Conservation (phyloP, 257 asterid species). For the Solanum rostratum region DNA sequence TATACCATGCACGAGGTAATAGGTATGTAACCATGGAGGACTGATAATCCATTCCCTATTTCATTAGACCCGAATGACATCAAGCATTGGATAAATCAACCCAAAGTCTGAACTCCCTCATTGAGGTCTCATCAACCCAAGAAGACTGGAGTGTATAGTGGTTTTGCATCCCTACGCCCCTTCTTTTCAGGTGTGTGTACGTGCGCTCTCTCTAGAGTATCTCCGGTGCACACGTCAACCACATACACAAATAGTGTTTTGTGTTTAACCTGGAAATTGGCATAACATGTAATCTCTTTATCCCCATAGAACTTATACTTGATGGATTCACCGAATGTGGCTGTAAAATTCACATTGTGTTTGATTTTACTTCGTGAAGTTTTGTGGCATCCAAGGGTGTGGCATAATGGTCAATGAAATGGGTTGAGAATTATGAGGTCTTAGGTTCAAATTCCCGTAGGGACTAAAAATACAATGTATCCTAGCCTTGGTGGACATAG, state of each 20-base stretch:
- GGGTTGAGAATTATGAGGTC: too few relatives aligned
- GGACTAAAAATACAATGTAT: too few relatives aligned
- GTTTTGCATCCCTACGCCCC: not conserved
- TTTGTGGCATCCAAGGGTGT: too few relatives aligned
- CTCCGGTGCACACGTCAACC: not conserved
- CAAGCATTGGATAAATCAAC: not conserved
- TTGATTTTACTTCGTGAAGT: not conserved
- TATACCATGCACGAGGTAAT: not conserved
- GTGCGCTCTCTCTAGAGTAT: not conserved
- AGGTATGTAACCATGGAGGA: not conserved
- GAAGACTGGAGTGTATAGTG: not conserved
- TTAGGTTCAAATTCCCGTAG: too few relatives aligned
- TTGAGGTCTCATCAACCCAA: not conserved
- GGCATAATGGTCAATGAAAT: too few relatives aligned
- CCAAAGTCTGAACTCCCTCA: not conserved
- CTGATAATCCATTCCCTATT: not conserved
- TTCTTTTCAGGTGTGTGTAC: not conserved
- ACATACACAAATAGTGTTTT: not conserved
- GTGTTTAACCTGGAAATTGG: not conserved
- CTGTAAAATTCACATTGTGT: not conserved
- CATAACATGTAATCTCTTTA: not conserved
- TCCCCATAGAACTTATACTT: not conserved
- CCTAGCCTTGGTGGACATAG: too few relatives aligned
- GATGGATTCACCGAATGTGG: not conserved
- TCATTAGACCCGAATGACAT: not conserved